Base-by-base conservation (phyloP, 192 early-diverging fungal genomes). In the Cladochytrium replicatum region DNA sequence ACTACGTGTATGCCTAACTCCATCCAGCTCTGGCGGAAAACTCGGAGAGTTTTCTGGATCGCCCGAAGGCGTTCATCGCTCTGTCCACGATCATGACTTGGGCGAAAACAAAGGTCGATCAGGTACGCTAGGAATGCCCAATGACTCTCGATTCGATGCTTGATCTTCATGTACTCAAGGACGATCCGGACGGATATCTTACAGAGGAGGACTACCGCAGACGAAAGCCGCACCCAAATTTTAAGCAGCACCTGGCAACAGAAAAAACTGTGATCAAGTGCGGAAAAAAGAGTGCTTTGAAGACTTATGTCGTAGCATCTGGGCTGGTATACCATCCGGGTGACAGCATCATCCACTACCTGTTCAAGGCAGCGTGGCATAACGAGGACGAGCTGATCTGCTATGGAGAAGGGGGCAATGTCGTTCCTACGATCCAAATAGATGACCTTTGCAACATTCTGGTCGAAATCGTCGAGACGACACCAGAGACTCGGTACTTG, bases 301-400 rank as follows among this genome's bases (percentile, higher is more conserved):
- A 67, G 42, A 70, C 72, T 8, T 80, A 71, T 52, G 66, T 80
- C 13, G 51, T 80, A 43, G 72, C 68, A 13, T 41, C 69, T 19
- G 78, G 78, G 2, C 48, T 80, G 17, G 44, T 73, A 7, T 80
- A 77, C 46, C 78, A 80, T 45, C 32, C 75, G 1, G 74, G 72
- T 2, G 72, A 72, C 39, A 61, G 59, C 26, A 73, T 80, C 41
- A 75, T 80, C 47, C 78, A 80, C 56, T 65, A 65, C 15, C 50
- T 80, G 22, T 67, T 80, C 25, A 78, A 72, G 58, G 71, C 68
- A 25, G 78, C 75, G 6, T 80, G 78, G 78, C 75, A 78, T 48
- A 78, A 78, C 49, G 58, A 72, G 34, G 37, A 63, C 21, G 56
- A 60, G 31, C 61, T 78, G 13, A 38, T 49, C 22, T 72, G 71